Conservation (phyloP, 2,329 filamentous ascomycete genomes). For the Colletotrichum zoysiae region DNA sequence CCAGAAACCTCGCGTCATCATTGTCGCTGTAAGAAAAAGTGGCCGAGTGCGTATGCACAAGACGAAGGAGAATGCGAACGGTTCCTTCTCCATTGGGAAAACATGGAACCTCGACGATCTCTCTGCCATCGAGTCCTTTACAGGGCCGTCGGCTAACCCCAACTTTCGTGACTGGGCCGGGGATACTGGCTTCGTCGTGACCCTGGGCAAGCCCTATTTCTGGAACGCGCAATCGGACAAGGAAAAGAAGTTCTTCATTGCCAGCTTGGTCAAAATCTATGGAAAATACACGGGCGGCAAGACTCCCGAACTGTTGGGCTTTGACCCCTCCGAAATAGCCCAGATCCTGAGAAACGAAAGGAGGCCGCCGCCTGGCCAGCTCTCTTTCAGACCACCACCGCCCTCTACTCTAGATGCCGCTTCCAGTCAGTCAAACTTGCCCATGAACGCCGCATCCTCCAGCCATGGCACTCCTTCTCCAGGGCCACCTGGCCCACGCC, state of each 20-base stretch:
- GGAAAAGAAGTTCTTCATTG: conserved; percentile 99
- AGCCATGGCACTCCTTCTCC: conserved; percentile 53
- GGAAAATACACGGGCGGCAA: conserved; percentile 94
- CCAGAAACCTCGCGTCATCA: conserved; percentile 92
- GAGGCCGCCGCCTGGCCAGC: conserved; percentile 47
- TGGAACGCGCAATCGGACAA: conserved; percentile 95
- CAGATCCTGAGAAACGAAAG: conserved; percentile 74
- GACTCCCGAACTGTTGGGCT: conserved; percentile 82
- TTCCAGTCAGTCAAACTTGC: conserved; percentile 43
- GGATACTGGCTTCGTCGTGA: conserved; percentile 87
- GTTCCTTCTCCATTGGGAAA: conserved; percentile 96
- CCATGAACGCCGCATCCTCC: conserved; percentile 41
- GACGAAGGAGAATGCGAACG: conserved; percentile 93
- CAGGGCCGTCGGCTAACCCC: conserved; percentile 68
- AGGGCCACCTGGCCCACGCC: conserved; percentile 38
- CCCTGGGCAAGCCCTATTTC: conserved; percentile 93
- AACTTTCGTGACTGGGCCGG: conserved; percentile 82
- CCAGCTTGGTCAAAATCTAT: conserved; percentile 95
- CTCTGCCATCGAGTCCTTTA: conserved; percentile 82
- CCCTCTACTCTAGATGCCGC: conserved; percentile 34
- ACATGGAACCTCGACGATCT: conserved; percentile 98
- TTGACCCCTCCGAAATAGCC: conserved; percentile 83
- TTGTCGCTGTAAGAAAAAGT: conserved; percentile 92
- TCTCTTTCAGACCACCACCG: conserved; percentile 31
- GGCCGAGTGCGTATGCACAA: conserved; percentile 97